These are phyloP conservation scores for Penicillium goetzii DNA, from an alignment of 495 filamentous ascomycete genomes.

Conservation along the genomic window DNA sequence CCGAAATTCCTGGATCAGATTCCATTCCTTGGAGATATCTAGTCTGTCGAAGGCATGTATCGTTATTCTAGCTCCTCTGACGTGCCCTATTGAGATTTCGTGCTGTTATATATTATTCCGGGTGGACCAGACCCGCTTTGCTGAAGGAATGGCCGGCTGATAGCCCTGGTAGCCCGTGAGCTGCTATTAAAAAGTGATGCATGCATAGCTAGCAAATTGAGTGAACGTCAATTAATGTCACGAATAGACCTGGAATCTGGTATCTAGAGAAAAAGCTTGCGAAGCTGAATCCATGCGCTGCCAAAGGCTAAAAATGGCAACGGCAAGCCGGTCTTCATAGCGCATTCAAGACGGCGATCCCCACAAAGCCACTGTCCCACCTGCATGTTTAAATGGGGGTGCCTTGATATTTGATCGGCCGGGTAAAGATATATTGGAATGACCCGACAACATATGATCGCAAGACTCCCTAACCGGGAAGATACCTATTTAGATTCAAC, in stretches of 20 bases:
- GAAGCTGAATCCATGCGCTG: not conserved
- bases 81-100: too few species aligned
- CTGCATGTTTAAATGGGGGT: not conserved
- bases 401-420: not conserved
- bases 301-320: not conserved
- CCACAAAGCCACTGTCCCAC: not conserved
- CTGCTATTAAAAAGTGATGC: not conserved
- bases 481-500: not conserved
- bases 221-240: not conserved
- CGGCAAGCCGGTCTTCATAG: not conserved
- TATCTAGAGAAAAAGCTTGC: not conserved
- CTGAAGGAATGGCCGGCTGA: too few species aligned
- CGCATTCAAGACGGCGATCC: not conserved
- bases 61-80: too few species aligned
- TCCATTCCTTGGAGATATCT: too few species aligned
- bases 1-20: too few species aligned
- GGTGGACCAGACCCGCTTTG: not conserved
- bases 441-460: not conserved
- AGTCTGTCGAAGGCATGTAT: too few species aligned
- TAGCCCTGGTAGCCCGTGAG: too few species aligned
- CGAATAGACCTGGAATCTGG: not conserved
- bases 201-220: not conserved
- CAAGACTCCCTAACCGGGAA: not conserved
- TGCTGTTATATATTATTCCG: not conserved
- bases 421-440: not conserved